Evolutionary conservation across 2,329 filamentous ascomycete species (phyloP).

Genomic region (Spiromastix sp.): DNA sequence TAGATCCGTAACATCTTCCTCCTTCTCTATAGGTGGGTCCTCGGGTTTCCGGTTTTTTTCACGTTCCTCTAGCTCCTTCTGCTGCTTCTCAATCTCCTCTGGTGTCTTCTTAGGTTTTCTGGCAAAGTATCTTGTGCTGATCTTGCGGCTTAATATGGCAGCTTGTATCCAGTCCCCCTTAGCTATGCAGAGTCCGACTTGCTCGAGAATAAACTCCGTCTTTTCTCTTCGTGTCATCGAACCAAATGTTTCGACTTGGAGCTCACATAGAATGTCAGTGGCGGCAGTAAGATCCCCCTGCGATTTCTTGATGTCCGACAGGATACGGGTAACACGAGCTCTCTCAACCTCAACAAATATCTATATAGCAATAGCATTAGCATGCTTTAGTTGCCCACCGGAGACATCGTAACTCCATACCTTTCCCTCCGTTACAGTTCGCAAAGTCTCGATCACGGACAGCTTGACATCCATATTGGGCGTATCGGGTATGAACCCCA

Average conservation of each 20-base stretch:
- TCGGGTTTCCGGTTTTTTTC: constrained; percentile 72
- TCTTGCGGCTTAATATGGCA: constrained; percentile 87
- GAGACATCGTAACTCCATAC: too few species aligned
- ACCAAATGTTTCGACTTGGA: constrained; percentile 97
- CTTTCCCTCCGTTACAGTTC: constrained; percentile 97
- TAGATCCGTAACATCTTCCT: constrained; percentile 88
- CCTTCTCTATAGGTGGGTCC: constrained; percentile 60
- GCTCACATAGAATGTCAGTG: constrained; percentile 86
- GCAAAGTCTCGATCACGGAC: constrained; percentile 83
- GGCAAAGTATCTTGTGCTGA: constrained; percentile 84
- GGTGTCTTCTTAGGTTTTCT: constrained; percentile 84
- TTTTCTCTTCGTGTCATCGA: constrained; percentile 97
- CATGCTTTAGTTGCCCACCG: neutral
- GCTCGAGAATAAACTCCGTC: constrained; percentile 95
- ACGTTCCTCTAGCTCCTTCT: constrained; percentile 66
- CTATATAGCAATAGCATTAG: constrained; percentile 29
- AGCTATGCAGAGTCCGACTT: constrained; percentile 90
- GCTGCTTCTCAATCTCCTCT: constrained; percentile 83
- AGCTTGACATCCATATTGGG: constrained; percentile 81
- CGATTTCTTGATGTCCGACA: constrained; percentile 94
- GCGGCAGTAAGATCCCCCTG: constrained; percentile 87
- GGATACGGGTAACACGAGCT: constrained; percentile 84
- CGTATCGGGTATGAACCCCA: constrained; percentile 79
- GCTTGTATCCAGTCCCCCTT: constrained; percentile 95
- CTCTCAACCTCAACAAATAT: constrained; percentile 99